These are phyloP conservation scores for Paramecium octaurelia DNA, from an alignment of 73 alveolate species.

Conservation along the genomic window DNA sequence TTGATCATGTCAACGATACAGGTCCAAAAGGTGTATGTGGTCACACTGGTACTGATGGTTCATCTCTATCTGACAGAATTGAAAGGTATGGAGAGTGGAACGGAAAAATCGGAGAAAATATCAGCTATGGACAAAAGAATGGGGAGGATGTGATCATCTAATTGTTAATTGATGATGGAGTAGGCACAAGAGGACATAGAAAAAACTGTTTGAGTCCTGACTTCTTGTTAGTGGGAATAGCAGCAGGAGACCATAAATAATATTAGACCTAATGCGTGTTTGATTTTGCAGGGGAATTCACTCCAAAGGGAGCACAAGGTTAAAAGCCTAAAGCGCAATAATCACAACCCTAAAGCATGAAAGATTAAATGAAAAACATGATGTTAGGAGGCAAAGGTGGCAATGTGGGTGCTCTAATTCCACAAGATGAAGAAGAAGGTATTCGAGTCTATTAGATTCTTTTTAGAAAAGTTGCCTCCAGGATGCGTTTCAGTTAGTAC, in stretches of 20 bases:
- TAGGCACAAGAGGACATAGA: slow-evolving; percentile 81
- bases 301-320: neutral
- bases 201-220: slow-evolving; percentile 74
- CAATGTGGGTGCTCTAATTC: neutral
- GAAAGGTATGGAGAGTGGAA: slow-evolving; percentile 81
- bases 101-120: slow-evolving; percentile 80
- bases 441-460: neutral
- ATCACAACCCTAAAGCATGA: neutral
- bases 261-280: slow-evolving; percentile 18
- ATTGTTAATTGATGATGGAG: slow-evolving; percentile 85
- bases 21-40: slow-evolving; percentile 82
- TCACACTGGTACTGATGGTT: slow-evolving; percentile 85
- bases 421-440: neutral
- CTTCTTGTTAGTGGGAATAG: slow-evolving; percentile 40
- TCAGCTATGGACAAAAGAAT: slow-evolving; percentile 72
- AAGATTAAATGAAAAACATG: neutral
- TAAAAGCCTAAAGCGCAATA: neutral
- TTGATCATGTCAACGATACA: slow-evolving; percentile 84
- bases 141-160: slow-evolving; percentile 77
- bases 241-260: slow-evolving; percentile 32
- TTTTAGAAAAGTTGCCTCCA: neutral
- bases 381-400: neutral
- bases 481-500: neutral
- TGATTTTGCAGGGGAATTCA: slow-evolving; percentile 47
- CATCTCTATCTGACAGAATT: slow-evolving; percentile 77